These are phyloP conservation scores for Calonectria multiphialidica DNA, from an alignment of 2,329 filamentous ascomycete species.

Conservation along the genomic window DNA sequence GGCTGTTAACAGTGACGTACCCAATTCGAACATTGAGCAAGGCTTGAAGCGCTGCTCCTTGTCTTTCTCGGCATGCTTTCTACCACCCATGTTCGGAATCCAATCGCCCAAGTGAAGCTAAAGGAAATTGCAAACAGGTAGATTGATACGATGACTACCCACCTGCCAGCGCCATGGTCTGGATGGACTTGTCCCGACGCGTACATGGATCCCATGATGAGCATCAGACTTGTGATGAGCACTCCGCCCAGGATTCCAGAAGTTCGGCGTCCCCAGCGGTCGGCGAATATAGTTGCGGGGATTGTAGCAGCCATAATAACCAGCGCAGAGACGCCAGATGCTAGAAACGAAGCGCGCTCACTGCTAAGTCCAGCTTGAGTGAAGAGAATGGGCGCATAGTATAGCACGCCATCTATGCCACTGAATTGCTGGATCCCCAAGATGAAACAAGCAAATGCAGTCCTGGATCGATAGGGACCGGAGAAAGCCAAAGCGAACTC, in stretches of 20 bases:
- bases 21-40: constrained; percentile 68
- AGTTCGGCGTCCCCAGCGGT: constrained; percentile 67
- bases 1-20: constrained; percentile 35
- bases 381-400: constrained; percentile 72
- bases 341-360: constrained; percentile 65
- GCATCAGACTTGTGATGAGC: constrained; percentile 62
- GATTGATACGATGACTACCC: constrained; percentile 64
- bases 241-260: constrained; percentile 66
- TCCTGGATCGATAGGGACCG: constrained; percentile 56
- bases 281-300: constrained; percentile 65
- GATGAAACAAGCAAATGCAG: constrained; percentile 66
- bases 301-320: constrained; percentile 67
- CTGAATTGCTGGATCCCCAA: constrained; percentile 70
- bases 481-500: constrained; percentile 51
- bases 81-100: constrained; percentile 64
- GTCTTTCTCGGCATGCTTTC: constrained; percentile 69
- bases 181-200: constrained; percentile 55
- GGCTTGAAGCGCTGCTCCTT: constrained; percentile 64
- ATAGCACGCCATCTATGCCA: constrained; percentile 72
- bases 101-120: constrained; percentile 64
- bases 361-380: constrained; percentile 68
- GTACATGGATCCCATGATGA: constrained; percentile 66
- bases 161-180: constrained; percentile 53
- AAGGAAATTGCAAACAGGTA: constrained; percentile 62
- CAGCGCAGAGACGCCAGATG: constrained; percentile 69